Evolutionary conservation across 129 eudicot species (phyloP).

Genomic region (Flaveria ramosissima): DNA sequence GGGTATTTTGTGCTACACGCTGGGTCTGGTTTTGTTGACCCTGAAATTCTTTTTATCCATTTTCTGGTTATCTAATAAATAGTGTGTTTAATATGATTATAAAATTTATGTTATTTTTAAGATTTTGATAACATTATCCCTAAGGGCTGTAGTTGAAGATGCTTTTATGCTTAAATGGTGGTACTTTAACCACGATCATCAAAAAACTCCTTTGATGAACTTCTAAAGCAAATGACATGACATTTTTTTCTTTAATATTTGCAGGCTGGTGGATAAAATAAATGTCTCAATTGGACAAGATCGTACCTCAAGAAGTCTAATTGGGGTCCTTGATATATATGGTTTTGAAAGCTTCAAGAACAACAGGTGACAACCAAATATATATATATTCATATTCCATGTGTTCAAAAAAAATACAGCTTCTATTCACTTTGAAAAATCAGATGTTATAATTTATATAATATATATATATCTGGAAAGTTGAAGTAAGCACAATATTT

Average conservation of each 20-base stretch:
- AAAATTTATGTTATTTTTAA: background rate
- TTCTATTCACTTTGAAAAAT: slow-evolving; percentile 25
- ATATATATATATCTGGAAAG: slow-evolving; percentile 1
- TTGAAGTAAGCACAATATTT: slow-evolving; percentile 10
- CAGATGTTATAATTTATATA: slow-evolving; percentile 1
- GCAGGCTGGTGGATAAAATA: slow-evolving; percentile 92
- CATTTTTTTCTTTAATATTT: slow-evolving; percentile 14
- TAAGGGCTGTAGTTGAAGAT: background rate
- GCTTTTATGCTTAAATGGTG: slow-evolving; percentile 4
- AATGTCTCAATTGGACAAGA: slow-evolving; percentile 97
- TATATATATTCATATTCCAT: slow-evolving; percentile 14
- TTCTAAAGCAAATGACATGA: background rate
- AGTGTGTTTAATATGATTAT: background rate
- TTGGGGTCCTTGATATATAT: slow-evolving; percentile 98
- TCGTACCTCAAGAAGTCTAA: slow-evolving; percentile 62
- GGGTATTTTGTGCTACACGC: background rate
- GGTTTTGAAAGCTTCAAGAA: slow-evolving; percentile 98
- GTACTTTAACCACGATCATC: background rate
- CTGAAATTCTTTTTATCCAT: background rate
- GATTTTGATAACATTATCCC: background rate
- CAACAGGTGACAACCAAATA: slow-evolving; percentile 62
- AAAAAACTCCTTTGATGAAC: background rate
- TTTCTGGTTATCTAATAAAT: background rate
- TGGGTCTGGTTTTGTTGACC: background rate
- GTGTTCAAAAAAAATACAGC: slow-evolving; percentile 16